phyloP scores from a whole-genome alignment of 768 basidiomycete genomes.

The Gymnopilus dilepis region DNA sequence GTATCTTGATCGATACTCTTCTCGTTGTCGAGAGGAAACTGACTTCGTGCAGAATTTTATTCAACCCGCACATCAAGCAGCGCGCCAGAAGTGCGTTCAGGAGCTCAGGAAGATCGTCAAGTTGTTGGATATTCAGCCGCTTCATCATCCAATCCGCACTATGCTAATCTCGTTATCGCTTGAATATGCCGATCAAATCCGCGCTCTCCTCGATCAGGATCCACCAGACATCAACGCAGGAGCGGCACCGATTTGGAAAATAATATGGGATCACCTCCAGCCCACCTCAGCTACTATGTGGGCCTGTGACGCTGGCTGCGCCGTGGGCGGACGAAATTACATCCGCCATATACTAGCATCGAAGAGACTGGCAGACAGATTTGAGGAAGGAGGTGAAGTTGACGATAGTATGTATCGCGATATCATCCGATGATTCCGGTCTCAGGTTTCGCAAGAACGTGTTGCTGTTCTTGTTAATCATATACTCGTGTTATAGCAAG shows the following conservation, averaged over 20 bases:
- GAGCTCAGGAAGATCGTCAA: constrained; percentile 19
- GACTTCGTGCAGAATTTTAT: not conserved
- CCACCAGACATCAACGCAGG: not conserved
- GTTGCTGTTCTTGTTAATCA: not conserved
- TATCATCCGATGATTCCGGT: constrained; percentile 13
- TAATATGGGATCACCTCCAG: constrained; percentile 17
- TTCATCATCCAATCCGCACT: constrained; percentile 19
- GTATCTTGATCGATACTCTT: not conserved
- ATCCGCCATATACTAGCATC: constrained; percentile 20
- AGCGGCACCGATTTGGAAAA: constrained; percentile 5
- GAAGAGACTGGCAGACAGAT: constrained; percentile 19
- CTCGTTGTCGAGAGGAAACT: not conserved
- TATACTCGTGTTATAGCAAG: not conserved
- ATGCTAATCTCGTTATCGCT: constrained; percentile 11
- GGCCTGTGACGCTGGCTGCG: constrained; percentile 15
- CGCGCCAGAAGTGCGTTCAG: not conserved
- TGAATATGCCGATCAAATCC: not conserved
- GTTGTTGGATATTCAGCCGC: constrained; percentile 18
- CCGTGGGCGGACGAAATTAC: constrained; percentile 13
- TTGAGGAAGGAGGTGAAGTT: constrained; percentile 20
- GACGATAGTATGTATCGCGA: constrained; percentile 20
- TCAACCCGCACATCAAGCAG: not conserved
- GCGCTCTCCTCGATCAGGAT: not conserved
- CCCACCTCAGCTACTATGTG: constrained; percentile 17
- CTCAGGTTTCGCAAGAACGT: not conserved